Percentiles rank a stretch among this genome's conserved stretches.
phyloP scores from a whole-genome alignment of 2,329 filamentous ascomycete species.

The Helicocarpus griseus region DNA sequence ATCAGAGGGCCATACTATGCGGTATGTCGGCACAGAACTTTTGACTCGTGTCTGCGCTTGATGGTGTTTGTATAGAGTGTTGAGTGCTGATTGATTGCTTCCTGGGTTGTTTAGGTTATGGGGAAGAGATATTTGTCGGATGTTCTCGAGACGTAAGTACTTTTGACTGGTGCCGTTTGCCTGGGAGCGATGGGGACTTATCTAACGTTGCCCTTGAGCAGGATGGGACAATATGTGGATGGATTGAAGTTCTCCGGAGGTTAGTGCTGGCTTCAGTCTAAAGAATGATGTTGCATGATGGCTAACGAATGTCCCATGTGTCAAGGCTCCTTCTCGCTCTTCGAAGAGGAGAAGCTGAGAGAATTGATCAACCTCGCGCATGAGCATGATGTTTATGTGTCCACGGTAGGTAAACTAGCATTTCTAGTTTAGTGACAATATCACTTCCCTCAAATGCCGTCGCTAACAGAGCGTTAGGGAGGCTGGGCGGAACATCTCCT shows the following conservation, averaged over 20 bases:
- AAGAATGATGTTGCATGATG: background rate
- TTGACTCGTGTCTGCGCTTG: background rate
- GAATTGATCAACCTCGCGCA: conserved; percentile 43
- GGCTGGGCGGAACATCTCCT: conserved; percentile 48
- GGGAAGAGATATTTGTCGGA: conserved; percentile 44
- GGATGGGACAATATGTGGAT: conserved; percentile 46
- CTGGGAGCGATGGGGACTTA: background rate
- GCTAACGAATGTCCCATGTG: background rate
- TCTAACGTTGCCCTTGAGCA: conserved; percentile 13
- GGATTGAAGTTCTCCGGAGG: conserved; percentile 47
- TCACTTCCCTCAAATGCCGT: background rate
- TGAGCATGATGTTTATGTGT: conserved; percentile 42
- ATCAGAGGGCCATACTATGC: conserved; percentile 49
- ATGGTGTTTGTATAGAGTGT: background rate
- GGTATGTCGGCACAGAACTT: conserved; percentile 17
- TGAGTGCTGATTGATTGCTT: conserved; percentile 4
- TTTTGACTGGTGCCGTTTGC: background rate
- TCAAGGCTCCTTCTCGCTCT: conserved; percentile 41
- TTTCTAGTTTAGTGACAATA: background rate
- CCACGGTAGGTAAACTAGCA: conserved; percentile 32
- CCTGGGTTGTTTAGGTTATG: conserved; percentile 31
- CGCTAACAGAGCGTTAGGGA: conserved; percentile 24
- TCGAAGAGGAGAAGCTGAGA: conserved; percentile 36
- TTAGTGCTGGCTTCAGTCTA: no score
- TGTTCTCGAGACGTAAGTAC: conserved; percentile 41